Conservation (phyloP, 495 filamentous ascomycete species). For the Physcia stellaris region DNA sequence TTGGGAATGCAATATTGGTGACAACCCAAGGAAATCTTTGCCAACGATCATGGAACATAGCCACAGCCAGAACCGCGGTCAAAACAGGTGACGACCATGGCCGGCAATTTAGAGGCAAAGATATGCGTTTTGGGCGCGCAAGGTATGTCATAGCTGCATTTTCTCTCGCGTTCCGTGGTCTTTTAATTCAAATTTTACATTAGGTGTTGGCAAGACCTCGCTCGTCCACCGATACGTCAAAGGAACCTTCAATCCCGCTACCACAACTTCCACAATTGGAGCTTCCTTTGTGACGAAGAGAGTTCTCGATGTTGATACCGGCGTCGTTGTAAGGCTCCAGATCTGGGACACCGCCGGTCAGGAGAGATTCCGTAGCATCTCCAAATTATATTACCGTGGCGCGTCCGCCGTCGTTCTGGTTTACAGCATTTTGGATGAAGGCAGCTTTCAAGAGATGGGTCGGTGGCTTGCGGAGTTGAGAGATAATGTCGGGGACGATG, state of each 20-base stretch:
- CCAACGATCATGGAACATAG: no score
- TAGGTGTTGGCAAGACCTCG: slow-evolving; percentile 88
- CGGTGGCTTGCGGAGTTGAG: slow-evolving; percentile 75
- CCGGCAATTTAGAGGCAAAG: slow-evolving; percentile 75
- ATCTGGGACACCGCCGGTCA: slow-evolving; percentile 95
- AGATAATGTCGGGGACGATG: slow-evolving; percentile 51
- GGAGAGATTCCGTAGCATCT: slow-evolving; percentile 88
- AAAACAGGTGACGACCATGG: no score
- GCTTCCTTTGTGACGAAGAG: slow-evolving; percentile 91
- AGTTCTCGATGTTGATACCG: slow-evolving; percentile 69
- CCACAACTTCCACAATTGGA: slow-evolving; percentile 67
- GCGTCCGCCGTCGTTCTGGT: slow-evolving; percentile 90
- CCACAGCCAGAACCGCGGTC: no score
- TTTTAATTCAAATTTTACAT: neutral
- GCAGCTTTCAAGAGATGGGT: slow-evolving; percentile 86
- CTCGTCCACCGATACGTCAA: slow-evolving; percentile 79
- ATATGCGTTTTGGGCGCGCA: slow-evolving; percentile 83
- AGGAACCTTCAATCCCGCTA: slow-evolving; percentile 55
- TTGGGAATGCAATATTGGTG: no score
- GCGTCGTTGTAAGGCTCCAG: slow-evolving; percentile 69
- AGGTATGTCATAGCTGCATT: slow-evolving; percentile 34
- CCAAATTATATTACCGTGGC: slow-evolving; percentile 85
- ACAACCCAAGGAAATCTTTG: no score
- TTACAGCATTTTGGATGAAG: slow-evolving; percentile 82
- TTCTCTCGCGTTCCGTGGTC: no score